Conservation (phyloP, 805 yeast species). For the Lipomyces spencermartinsiae region DNA sequence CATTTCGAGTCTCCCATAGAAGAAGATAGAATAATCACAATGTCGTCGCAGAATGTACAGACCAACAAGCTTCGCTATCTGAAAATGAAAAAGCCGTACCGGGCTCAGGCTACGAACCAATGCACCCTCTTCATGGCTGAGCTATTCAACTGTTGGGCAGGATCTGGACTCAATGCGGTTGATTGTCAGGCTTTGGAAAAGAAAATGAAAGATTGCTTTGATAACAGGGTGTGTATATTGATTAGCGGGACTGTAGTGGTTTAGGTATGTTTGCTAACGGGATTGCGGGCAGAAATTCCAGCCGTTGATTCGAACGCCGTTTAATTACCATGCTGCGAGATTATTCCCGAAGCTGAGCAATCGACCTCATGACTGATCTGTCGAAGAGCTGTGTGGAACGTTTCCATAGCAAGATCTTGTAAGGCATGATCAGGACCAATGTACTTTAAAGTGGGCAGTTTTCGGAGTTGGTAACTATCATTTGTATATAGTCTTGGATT, state of each 20-base stretch:
- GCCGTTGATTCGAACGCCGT: conserved; percentile 23
- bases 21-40: neutral
- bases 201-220: conserved; percentile 29
- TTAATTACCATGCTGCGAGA: conserved; percentile 39
- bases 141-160: conserved; percentile 39
- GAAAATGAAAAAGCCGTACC: conserved; percentile 17
- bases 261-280: neutral
- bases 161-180: conserved; percentile 28
- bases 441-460: neutral
- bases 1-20: neutral
- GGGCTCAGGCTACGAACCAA: conserved; percentile 16
- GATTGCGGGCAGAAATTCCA: conserved; percentile 10
- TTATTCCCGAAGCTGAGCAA: conserved; percentile 28
- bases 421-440: neutral
- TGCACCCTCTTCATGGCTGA: conserved; percentile 29
- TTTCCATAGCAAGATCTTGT: neutral
- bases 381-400: neutral
- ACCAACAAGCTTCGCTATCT: conserved; percentile 23
- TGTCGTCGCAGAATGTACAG: conserved; percentile 13
- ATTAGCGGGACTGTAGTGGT: neutral
- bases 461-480: neutral
- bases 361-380: conserved; percentile 24
- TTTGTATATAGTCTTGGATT: conserved; percentile 9
- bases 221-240: conserved; percentile 19
- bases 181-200: conserved; percentile 27